phyloP scores from a whole-genome alignment of 2,329 filamentous ascomycete genomes.

The Fusarium sp. region DNA sequence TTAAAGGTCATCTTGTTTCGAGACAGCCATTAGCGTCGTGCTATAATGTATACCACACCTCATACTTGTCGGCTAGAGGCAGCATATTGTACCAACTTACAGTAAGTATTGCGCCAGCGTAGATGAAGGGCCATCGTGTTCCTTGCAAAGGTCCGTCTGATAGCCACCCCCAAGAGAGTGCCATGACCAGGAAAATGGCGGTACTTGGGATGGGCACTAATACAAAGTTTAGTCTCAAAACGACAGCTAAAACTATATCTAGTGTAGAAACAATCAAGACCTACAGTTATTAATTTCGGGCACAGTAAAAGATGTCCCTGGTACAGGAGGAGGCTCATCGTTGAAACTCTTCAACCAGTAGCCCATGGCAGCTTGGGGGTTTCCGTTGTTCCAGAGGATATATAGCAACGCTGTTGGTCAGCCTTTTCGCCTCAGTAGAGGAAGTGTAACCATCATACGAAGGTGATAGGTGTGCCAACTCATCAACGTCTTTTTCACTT shows the following conservation, averaged over 20 bases:
- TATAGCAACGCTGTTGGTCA: not conserved
- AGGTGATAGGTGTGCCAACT: constrained; percentile 36
- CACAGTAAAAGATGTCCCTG: not conserved
- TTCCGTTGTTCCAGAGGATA: constrained; percentile 8
- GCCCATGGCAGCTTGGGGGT: constrained; percentile 1
- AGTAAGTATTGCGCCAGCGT: constrained; percentile 24
- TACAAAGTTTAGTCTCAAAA: no score
- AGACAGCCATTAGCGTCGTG: no score
- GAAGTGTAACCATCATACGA: not conserved
- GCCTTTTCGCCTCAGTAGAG: not conserved
- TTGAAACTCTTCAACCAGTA: constrained; percentile 17
- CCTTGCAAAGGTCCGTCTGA: constrained; percentile 31
- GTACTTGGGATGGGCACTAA: constrained; percentile 23
- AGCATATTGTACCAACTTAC: constrained; percentile 1
- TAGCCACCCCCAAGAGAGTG: constrained; percentile 28
- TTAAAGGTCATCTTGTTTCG: constrained; percentile 22
- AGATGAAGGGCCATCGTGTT: constrained; percentile 34
- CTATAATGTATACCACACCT: no score
- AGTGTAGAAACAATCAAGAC: no score
- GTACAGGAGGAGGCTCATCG: not conserved
- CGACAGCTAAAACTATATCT: no score
- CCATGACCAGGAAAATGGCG: constrained; percentile 32
- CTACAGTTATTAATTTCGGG: constrained; percentile 3
- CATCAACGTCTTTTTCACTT: constrained; percentile 18
- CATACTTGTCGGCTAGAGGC: not conserved